phyloP scores from a whole-genome alignment of 352 stramenopile species.

The Phytopythium sindhum region DNA sequence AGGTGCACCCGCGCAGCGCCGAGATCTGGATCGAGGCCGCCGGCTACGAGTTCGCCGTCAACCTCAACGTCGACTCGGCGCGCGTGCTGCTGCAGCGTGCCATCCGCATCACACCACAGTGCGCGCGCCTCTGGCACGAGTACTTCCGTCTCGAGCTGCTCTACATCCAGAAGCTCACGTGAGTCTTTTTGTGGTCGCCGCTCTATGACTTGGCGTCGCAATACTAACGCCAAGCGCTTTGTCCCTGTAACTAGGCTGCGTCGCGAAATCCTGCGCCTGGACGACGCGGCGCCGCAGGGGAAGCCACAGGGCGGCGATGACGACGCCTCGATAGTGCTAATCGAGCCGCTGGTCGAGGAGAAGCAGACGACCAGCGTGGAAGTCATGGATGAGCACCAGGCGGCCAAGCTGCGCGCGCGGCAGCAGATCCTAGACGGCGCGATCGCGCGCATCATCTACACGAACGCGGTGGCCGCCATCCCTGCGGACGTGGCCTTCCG shows the following conservation, averaged over 20 bases:
- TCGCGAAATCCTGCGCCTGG: constrained; percentile 73
- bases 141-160: constrained; percentile 90
- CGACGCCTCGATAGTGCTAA: constrained; percentile 37
- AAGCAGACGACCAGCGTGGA: constrained; percentile 29
- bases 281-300: constrained; percentile 21
- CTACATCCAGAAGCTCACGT: constrained; percentile 88
- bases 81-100: constrained; percentile 90
- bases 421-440: constrained; percentile 73
- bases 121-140: constrained; percentile 85
- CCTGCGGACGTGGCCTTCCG: constrained; percentile 62
- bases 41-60: constrained; percentile 87
- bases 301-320: constrained; percentile 17
- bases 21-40: constrained; percentile 90
- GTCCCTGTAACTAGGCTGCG: constrained; percentile 32
- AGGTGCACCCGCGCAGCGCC: constrained; percentile 81
- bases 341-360: constrained; percentile 61
- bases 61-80: constrained; percentile 84
- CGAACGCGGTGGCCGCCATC: constrained; percentile 64
- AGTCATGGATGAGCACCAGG: constrained; percentile 26
- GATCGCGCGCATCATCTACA: constrained; percentile 82
- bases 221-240: neutral
- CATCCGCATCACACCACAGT: constrained; percentile 86
- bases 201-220: neutral
- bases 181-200: constrained; percentile 5
- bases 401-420: constrained; percentile 57